Conservation (phyloP, 352 stramenopile species). For the Peronospora farinosa region DNA sequence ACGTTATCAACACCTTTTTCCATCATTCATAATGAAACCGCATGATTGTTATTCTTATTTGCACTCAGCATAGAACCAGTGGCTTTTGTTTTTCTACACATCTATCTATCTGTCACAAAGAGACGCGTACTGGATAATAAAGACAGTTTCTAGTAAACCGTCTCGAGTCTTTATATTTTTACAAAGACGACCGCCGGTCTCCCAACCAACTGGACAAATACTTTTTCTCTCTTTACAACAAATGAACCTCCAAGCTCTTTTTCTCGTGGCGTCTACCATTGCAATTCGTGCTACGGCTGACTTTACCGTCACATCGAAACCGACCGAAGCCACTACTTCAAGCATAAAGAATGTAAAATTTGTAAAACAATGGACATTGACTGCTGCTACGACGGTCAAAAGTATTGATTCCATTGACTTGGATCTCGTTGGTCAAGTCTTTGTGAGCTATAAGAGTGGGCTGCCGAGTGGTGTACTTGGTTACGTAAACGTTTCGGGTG, state of each 20-base stretch:
- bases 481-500: constrained; percentile 35
- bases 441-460: constrained; percentile 23
- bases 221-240: background rate
- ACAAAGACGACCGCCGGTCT: background rate
- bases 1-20: too few species aligned
- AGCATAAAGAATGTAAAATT: constrained; percentile 19
- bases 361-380: constrained; percentile 33
- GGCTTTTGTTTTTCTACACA: too few species aligned
- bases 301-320: constrained; percentile 24
- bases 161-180: background rate
- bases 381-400: constrained; percentile 3
- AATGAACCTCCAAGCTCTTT: constrained; percentile 17
- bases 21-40: too few species aligned
- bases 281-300: constrained; percentile 7
- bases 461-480: constrained; percentile 24
- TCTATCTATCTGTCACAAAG: too few species aligned
- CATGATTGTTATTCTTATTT: too few species aligned
- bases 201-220: background rate
- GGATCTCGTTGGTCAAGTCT: constrained; percentile 23
- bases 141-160: too few species aligned
- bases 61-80: too few species aligned
- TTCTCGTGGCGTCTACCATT: constrained; percentile 13
- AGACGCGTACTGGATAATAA: too few species aligned
- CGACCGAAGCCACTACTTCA: constrained; percentile 17
- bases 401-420: constrained; percentile 27